Conservation (phyloP, 2,329 filamentous ascomycete genomes). For the Parastagonospora avenae region DNA sequence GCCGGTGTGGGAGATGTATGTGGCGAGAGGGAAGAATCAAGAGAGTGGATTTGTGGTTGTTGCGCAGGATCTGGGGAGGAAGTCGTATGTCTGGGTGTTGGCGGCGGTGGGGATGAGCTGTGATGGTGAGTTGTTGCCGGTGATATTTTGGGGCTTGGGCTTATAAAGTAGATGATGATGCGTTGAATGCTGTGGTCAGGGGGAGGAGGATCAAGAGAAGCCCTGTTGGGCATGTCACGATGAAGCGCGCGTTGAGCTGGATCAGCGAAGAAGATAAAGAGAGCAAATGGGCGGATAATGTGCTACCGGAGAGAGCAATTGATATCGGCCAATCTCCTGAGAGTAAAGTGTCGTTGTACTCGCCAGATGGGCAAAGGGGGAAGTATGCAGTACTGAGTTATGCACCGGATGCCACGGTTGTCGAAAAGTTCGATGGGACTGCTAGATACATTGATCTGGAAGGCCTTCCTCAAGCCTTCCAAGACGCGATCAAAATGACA, state of each 20-base stretch:
- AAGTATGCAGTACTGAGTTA: not conserved
- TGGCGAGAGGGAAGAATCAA: not conserved
- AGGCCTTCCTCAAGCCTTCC: not conserved
- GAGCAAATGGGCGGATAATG: not conserved
- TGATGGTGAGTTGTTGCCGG: not conserved
- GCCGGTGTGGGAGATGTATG: not conserved
- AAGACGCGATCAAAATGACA: not conserved
- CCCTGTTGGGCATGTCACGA: not conserved
- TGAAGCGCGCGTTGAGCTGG: not conserved
- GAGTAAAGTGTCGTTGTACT: not conserved
- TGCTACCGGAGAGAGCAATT: not conserved
- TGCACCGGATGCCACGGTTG: not conserved
- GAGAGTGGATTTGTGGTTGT: not conserved
- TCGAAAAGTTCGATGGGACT: not conserved
- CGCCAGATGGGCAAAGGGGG: not conserved
- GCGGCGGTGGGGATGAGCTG: not conserved
- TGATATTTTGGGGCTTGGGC: not conserved
- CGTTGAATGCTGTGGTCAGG: not conserved
- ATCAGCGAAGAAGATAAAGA: not conserved
- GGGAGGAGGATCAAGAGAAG: not conserved
- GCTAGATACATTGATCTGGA: not conserved
- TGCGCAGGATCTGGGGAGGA: not conserved
- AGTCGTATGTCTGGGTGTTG: not conserved
- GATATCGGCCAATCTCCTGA: not conserved
- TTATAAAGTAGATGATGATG: not conserved